Percentiles rank a stretch among this genome's conserved stretches.
These are phyloP conservation scores for Lithocarpus polystachyus DNA, from an alignment of 306 rosid species.

Conservation along the genomic window DNA sequence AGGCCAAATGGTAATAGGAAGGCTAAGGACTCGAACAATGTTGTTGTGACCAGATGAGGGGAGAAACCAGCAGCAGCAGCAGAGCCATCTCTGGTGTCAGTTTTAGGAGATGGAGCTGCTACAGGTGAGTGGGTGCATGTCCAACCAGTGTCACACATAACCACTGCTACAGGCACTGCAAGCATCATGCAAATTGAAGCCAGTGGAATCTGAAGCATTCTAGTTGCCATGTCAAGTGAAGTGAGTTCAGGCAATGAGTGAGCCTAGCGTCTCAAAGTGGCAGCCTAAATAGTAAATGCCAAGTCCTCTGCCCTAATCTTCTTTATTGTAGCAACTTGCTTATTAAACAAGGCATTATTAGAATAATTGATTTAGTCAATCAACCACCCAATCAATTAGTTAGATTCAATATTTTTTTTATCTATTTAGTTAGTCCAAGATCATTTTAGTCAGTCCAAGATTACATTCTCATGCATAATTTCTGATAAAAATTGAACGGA, in stretches of 20 bases:
- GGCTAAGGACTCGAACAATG: background rate
- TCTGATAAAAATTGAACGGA: too few relatives aligned
- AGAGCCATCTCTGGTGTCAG: background rate
- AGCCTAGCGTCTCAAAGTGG: background rate
- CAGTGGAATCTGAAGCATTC: background rate
- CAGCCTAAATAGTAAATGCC: background rate
- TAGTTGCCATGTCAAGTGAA: background rate
- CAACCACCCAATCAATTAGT: too few relatives aligned
- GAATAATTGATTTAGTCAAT: too few relatives aligned
- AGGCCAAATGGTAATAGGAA: constrained; percentile 6
- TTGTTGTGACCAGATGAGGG: background rate
- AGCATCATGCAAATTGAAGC: background rate
- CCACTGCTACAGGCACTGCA: constrained; percentile 2
- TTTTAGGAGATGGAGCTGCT: background rate
- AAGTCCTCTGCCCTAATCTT: too few relatives aligned
- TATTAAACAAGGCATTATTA: too few relatives aligned
- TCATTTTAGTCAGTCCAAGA: too few relatives aligned
- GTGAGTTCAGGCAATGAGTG: background rate
- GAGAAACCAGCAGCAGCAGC: background rate
- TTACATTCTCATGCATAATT: too few relatives aligned
- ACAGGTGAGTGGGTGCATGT: background rate
- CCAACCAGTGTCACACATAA: background rate
- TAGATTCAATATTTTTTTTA: too few relatives aligned
- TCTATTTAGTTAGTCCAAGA: too few relatives aligned
- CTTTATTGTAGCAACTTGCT: too few relatives aligned